Base-by-base conservation (phyloP, 2,329 filamentous ascomycete species). In the Rhinocladiella similis region DNA sequence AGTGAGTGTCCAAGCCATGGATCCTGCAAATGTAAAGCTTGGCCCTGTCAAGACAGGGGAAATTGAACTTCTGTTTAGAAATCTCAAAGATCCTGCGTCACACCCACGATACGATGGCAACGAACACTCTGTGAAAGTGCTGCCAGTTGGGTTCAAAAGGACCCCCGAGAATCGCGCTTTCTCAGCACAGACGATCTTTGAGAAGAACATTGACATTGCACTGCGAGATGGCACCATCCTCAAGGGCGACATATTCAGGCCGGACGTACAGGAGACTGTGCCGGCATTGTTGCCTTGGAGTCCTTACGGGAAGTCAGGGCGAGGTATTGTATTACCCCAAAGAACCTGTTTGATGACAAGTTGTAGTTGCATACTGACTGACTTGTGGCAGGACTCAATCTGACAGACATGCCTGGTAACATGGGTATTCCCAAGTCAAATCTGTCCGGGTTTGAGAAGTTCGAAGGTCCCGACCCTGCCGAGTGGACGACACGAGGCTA, bases 281-380 rank as follows among this genome's bases (percentile, higher is more conserved):
- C 86, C 87, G 0, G 85, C 88, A 0, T 68, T 90, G 7, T 82
- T 87, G 2, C 89, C 86, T 0, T 90, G 89, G 61, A 86, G 86
- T 0, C 87, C 87, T 0, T 90, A 90, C 61, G 87, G 87, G 43
- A 90, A 90, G 63, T 86, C 45, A 9, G 54, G 54, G 3, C 1
- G 72, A 80, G 1, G 78, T 80, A 33, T 7, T 27, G 7, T 33
- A 12, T 33, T 3, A 33, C 10, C 10, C 22, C n/a, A n/a, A 66
- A 81, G 18, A 50, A 55, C n/a, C n/a, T 55, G 5, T 54, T 56
- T 45, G 53, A 57, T 1, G 22, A 25, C 22, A 25, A 25, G 22
- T 25, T 25, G 22, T 25, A n/a, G 22, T 25, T 25, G 7, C 22
- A 25, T 25, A 25, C n/a, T 25, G 22, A 7, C 22, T 25, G 22